Conservation (phyloP, 352 stramenopile species). For the Elongisporangium anandrum region DNA sequence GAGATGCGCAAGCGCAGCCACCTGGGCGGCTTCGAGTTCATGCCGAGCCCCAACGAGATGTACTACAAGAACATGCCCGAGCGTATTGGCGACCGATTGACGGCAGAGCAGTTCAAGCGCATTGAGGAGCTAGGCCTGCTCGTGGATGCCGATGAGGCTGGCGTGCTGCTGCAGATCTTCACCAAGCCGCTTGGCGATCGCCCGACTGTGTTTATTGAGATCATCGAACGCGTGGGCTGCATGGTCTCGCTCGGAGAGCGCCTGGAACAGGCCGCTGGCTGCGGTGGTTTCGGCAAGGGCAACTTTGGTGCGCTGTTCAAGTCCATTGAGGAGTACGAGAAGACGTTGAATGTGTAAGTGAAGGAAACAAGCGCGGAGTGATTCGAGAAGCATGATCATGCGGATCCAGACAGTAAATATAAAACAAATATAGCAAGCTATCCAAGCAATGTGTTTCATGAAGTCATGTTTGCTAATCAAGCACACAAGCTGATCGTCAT, state of each 20-base stretch:
- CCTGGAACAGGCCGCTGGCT: conserved; percentile 75
- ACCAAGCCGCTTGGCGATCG: conserved; percentile 87
- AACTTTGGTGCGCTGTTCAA: conserved; percentile 93
- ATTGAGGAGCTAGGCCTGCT: conserved; percentile 92
- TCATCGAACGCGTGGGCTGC: conserved; percentile 92
- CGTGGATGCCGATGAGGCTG: conserved; percentile 94
- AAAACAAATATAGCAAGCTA: conserved; percentile 2
- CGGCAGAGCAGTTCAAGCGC: conserved; percentile 84
- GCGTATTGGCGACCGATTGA: conserved; percentile 78
- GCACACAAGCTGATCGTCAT: too few relatives aligned
- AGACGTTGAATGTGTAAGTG: conserved; percentile 71
- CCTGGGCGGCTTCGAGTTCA: conserved; percentile 82
- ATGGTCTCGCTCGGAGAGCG: conserved; percentile 62
- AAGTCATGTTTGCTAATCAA: too few relatives aligned
- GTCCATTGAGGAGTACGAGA: conserved; percentile 90
- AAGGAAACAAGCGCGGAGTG: not conserved
- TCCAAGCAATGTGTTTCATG: not conserved
- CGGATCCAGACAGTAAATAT: conserved; percentile 3
- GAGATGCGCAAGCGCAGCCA: conserved; percentile 77
- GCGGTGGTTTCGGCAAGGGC: conserved; percentile 89
- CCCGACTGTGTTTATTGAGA: conserved; percentile 89
- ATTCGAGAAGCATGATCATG: not conserved
- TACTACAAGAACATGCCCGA: conserved; percentile 91
- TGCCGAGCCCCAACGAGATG: conserved; percentile 68
- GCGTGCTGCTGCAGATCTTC: conserved; percentile 92